A percentile compares a stretch with the other conserved stretches of the same genome.
phyloP scores from a whole-genome alignment of 768 basidiomycete genomes.

The Favolaschia claudopus region DNA sequence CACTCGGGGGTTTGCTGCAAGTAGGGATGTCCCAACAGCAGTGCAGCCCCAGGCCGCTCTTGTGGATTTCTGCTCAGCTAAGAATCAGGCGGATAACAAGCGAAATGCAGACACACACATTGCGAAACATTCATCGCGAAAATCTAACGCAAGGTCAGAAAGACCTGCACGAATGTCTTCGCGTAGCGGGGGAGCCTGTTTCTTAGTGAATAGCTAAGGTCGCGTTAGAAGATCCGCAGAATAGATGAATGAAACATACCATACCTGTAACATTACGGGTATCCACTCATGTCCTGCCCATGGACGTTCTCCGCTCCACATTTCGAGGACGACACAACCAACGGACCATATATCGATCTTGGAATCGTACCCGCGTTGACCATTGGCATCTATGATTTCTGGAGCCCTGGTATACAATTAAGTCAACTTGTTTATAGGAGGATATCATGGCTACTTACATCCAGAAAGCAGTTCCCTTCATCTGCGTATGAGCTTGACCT shows the following conservation, averaged over 20 bases:
- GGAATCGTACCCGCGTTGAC: constrained; percentile 84
- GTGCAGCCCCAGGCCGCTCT: constrained; percentile 70
- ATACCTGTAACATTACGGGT: constrained; percentile 84
- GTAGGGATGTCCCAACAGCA: constrained; percentile 72
- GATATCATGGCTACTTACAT: constrained; percentile 55
- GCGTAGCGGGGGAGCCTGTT: constrained; percentile 80
- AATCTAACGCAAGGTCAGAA: constrained; percentile 69
- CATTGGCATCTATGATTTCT: constrained; percentile 75
- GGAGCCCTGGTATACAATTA: constrained; percentile 70
- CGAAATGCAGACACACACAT: constrained; percentile 51
- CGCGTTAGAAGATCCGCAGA: neutral
- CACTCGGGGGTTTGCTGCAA: constrained; percentile 63
- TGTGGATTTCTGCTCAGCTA: constrained; percentile 69
- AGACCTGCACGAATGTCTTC: constrained; percentile 59
- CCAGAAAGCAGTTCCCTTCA: constrained; percentile 95
- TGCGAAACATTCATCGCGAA: constrained; percentile 80
- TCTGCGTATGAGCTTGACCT: constrained; percentile 71
- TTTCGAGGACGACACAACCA: constrained; percentile 92
- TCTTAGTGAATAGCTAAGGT: constrained; percentile 68
- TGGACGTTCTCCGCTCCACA: constrained; percentile 93
- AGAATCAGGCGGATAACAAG: neutral
- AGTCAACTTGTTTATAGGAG: too few species aligned
- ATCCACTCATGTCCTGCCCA: constrained; percentile 81
- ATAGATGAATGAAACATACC: constrained; percentile 20
- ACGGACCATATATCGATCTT: constrained; percentile 94